Percentiles rank a stretch among this genome's conserved stretches.
Conservation (phyloP, 805 yeast genomes). For the Ascoidea rubescens region DNA sequence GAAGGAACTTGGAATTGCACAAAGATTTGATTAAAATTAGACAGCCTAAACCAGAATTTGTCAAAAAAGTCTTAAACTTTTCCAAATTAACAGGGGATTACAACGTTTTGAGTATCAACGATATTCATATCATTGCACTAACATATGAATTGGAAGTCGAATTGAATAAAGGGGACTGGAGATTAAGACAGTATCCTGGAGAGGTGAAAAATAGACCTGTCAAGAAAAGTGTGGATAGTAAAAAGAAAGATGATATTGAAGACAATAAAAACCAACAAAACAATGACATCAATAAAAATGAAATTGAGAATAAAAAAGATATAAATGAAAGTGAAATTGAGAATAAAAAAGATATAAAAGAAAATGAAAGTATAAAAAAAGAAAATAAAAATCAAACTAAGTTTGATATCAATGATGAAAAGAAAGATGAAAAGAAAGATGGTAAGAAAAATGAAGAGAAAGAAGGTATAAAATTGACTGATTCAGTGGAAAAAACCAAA, state of each 20-base stretch:
- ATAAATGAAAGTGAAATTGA: conserved; percentile 6
- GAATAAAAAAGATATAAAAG: conserved; percentile 7
- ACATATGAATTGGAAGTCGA: conserved; percentile 79
- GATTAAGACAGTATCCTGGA: conserved; percentile 64
- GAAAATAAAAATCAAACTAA: neutral
- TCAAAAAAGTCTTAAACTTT: conserved; percentile 58
- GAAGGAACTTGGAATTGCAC: conserved; percentile 44
- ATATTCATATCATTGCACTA: conserved; percentile 83
- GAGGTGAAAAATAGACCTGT: conserved; percentile 19
- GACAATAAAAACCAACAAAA: conserved; percentile 4
- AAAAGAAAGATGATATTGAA: conserved; percentile 4
- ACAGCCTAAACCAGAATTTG: conserved; percentile 59
- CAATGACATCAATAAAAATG: conserved; percentile 5
- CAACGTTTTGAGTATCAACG: conserved; percentile 77
- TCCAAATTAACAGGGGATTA: conserved; percentile 87
- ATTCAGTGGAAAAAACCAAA: neutral
- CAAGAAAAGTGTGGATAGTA: neutral
- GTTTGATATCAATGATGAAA: conserved; percentile 1
- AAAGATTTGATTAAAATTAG: conserved; percentile 44
- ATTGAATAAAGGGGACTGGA: conserved; percentile 50
- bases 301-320: conserved; percentile 8
- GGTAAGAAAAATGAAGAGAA: neutral
- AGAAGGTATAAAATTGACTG: conserved; percentile 1
- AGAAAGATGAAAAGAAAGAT: conserved; percentile 9
- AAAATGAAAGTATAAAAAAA: conserved; percentile 3